A percentile compares a stretch with the other conserved stretches of the same genome.
phyloP scores from a whole-genome alignment of 2,329 filamentous ascomycete species.

The Orbilia brochopaga region DNA sequence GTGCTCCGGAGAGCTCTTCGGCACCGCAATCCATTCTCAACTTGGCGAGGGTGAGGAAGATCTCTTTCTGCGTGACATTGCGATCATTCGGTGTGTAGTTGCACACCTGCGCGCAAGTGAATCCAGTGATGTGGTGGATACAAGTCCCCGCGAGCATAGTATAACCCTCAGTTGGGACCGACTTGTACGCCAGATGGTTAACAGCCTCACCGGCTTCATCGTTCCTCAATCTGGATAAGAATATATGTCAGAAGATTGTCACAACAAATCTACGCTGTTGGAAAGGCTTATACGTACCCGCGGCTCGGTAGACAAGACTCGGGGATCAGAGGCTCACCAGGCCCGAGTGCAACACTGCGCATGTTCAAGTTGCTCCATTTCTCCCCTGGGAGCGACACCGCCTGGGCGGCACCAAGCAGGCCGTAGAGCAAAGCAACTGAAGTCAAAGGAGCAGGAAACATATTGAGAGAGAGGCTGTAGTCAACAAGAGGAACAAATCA shows the following conservation, averaged over 20 bases:
- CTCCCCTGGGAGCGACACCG: not conserved
- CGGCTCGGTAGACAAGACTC: conserved; percentile 14
- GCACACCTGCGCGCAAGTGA: conserved; percentile 14
- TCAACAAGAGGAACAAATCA: not conserved
- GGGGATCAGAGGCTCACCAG: not conserved
- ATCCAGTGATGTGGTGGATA: conserved; percentile 12
- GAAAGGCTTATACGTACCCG: conserved; percentile 2
- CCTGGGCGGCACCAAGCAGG: not conserved
- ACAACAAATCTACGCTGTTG: not conserved
- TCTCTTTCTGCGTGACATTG: conserved; percentile 12
- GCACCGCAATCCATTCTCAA: conserved; percentile 14
- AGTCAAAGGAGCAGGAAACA: conserved; percentile 8
- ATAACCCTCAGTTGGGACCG: conserved; percentile 6
- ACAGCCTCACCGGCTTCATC: conserved; percentile 14
- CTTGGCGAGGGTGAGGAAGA: conserved; percentile 11
- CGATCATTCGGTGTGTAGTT: conserved; percentile 15
- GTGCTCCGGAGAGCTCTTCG: conserved; percentile 6
- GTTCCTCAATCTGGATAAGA: conserved; percentile 2
- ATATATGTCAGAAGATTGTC: not conserved
- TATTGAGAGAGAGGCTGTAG: not conserved
- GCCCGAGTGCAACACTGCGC: not conserved
- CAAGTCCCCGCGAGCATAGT: conserved; percentile 12
- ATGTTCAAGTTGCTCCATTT: too few species aligned
- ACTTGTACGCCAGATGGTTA: conserved; percentile 4
- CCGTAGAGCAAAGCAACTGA: conserved; percentile 8